Base-by-base conservation (phyloP, 2,329 filamentous ascomycete species). In the Fonsecaea monophora region DNA sequence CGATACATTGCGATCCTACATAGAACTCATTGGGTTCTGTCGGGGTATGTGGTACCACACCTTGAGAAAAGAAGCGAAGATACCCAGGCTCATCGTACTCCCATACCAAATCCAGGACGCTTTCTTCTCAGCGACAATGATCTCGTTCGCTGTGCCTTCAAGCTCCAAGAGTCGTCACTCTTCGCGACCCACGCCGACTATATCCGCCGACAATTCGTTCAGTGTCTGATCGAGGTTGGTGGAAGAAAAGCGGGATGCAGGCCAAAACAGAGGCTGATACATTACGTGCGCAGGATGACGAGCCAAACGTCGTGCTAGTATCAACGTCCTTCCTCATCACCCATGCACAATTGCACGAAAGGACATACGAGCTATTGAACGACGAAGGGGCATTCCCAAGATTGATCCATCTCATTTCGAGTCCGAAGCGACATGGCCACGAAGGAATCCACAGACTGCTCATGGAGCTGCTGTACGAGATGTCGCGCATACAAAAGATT, bases 381-480 rank as follows among this genome's bases (percentile, higher is more conserved):
- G 83, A 87, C 25, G 92, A 96, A 77, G 89, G 91, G 15, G 92
- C 90, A 70, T 99, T 99, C 77, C 84, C 89, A 40, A 87, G 94
- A 37, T 82, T 99, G 53, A 82, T 98, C 37, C 92, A 96, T 70
- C 82, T 99, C 71, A 89, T 98, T 73, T 86, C 89, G 74, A 84
- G 82, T 53, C 85, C 86, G 68, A 85, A 84, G 59, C 78, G 80
- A 70, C 85, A 89, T 45, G 83, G 87, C 54, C 90, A 94, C 75
- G 84, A 87, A 30, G 85, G 87, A 60, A 82, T 98, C 68, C 92
- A 97, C 79, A 88, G 90, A 40, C 81, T 95, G 68, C 82, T 98
- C 60, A 84, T 99, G 74, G 91, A 97, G 78, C 82, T 99, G 64
- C 85, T 97, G 76, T 99, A 97, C 79, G 95, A 98, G 82, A 97